Conservation (phyloP, 306 rosid species). For the Rosa rugosa region DNA sequence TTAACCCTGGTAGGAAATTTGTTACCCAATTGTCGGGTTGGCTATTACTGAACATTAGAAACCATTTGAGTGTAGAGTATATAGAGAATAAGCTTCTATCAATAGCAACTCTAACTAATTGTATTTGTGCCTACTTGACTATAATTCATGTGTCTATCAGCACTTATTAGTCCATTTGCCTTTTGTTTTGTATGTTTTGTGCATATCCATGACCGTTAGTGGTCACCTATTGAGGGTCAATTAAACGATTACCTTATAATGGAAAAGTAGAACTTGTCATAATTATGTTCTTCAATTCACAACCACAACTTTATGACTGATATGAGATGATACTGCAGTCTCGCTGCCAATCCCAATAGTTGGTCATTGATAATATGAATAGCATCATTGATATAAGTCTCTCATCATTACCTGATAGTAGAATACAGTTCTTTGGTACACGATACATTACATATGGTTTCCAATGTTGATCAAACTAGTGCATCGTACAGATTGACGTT, state of each 20-base stretch:
- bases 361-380: not conserved
- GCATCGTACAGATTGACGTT: slow-evolving; percentile 56
- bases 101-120: not conserved
- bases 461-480: slow-evolving; percentile 21
- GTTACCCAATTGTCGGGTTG: slow-evolving; percentile 19
- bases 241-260: not conserved
- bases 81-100: not conserved
- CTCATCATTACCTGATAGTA: slow-evolving; percentile 8
- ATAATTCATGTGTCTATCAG: not conserved
- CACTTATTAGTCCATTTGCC: not conserved
- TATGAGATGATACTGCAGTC: slow-evolving; percentile 6
- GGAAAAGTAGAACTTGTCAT: not conserved
- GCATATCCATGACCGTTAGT: not conserved
- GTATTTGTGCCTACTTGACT: slow-evolving; percentile 6
- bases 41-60: not conserved
- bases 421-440: not conserved
- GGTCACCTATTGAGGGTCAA: not conserved
- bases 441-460: not conserved
- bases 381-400: slow-evolving; percentile 8
- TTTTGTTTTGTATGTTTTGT: not conserved
- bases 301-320: not conserved
- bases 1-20: slow-evolving; percentile 60
- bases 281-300: not conserved
- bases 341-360: not conserved
- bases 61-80: not conserved